Conservation (phyloP, 2,329 filamentous ascomycete genomes). For the Colletotrichum eleusines region DNA sequence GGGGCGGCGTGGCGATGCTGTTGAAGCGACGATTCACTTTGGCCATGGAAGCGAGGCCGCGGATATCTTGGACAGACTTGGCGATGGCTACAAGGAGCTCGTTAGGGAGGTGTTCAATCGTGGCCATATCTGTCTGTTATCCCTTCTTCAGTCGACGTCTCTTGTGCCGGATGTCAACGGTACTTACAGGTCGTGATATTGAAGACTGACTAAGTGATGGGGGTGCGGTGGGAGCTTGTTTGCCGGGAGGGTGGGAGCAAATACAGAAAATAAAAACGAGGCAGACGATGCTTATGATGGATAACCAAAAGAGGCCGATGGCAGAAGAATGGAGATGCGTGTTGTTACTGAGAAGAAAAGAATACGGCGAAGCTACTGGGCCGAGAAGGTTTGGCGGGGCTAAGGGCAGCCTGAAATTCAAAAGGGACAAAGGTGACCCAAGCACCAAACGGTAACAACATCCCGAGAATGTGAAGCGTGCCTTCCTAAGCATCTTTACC, state of each 20-base stretch:
- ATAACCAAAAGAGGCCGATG: background rate
- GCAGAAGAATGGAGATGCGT: background rate
- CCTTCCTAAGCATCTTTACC: background rate
- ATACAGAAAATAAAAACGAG: background rate
- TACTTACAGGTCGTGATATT: background rate
- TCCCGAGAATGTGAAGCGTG: background rate
- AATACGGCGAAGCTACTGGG: background rate
- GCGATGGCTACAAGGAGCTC: background rate
- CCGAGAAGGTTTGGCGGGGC: background rate
- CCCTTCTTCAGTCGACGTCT: background rate
- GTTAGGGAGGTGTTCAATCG: background rate
- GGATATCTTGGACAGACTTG: background rate
- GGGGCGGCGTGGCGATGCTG: background rate
- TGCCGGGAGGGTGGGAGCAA: background rate
- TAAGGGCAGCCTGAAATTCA: background rate
- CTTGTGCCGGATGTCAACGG: background rate
- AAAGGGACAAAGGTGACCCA: background rate
- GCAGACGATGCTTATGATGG: background rate
- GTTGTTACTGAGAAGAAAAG: background rate
- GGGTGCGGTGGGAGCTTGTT: background rate
- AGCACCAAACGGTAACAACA: background rate
- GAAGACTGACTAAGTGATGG: background rate
- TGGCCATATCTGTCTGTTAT: background rate
- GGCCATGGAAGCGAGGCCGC: slow-evolving; percentile 14
- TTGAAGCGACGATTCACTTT: slow-evolving; percentile 11